Evolutionary conservation across 495 filamentous ascomycete species (phyloP), one percentile per base, ranked within the genome.

Genomic region (Penicillium samsonianum): DNA sequence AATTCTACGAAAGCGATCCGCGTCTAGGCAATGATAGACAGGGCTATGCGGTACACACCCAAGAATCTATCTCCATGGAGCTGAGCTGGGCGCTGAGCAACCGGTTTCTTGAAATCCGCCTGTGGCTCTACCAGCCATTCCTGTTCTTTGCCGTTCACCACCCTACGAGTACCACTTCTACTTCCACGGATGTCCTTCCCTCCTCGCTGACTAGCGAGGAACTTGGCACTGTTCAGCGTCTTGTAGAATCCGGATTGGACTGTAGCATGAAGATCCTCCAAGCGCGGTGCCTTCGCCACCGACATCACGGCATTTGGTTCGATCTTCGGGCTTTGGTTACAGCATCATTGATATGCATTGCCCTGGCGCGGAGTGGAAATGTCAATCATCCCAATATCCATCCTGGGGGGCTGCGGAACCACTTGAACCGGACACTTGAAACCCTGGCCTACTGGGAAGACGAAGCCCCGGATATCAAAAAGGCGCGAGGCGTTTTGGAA

Each of bases 251-350:
- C 4, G 55, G 55, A 28, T 9, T 50, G 4, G 20, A 51, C 22
- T 58, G 55, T 35, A 19, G 44, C 45, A 41, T 44, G 19, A 50
- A 58, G 23, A 51, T 58, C 20, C 46, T 58, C 31, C 45, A 58
- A 19, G 55, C 46, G 40, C 45, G 55, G 16, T 58, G 37, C 31
- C 45, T 58, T 35, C 55, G 55, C n/a, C 55, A 58, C 16, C 55
- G 55, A 9, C 55, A 58, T 22, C 55, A 58, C 51, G 55, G 55
- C 2, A 51, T 58, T 6, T 58, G 55, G 55, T 58, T 58, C 22
- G 55, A 58, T 37, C 47, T 58, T 7, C 45, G 45, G 17, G 46
- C 55, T 25, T 41, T 58, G 16, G 55, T 58, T 17, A 58, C 55
- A 11, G 46, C 44, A 12, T 58, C 55, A 6, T 17, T 58, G 23